These are phyloP conservation scores for Penicillium hesseltinei DNA, from an alignment of 2,329 filamentous ascomycete species.

Conservation along the genomic window DNA sequence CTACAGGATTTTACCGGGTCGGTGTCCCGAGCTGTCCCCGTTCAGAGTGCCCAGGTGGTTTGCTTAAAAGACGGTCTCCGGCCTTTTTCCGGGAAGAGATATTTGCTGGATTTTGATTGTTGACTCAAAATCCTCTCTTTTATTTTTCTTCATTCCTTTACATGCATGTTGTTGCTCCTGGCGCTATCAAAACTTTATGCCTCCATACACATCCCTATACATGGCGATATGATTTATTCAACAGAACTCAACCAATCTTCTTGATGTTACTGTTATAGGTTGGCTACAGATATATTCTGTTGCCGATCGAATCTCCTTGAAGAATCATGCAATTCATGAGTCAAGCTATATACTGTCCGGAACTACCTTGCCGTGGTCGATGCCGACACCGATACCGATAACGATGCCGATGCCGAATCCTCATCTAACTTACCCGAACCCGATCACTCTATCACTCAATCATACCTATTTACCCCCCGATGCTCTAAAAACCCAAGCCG, in stretches of 20 bases:
- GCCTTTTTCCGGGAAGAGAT: constrained; percentile 2
- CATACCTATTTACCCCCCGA: not conserved
- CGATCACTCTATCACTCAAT: not conserved
- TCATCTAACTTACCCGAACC: constrained; percentile 9
- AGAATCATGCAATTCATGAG: not conserved
- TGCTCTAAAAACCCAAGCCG: not conserved
- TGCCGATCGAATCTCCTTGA: not conserved
- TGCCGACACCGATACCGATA: not conserved
- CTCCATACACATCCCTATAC: not conserved
- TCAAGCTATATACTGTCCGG: constrained; percentile 11
- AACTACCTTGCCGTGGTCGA: not conserved
- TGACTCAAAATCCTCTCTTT: not conserved
- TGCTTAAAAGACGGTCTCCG: constrained; percentile 3
- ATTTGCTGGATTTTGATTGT: not conserved
- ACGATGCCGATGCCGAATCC: constrained; percentile 1
- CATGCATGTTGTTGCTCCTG: not conserved
- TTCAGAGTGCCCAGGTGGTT: constrained; percentile 4
- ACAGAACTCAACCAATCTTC: not conserved
- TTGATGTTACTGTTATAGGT: not conserved
- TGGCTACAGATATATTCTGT: not conserved
- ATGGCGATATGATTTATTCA: not conserved
- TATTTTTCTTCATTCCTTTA: not conserved
- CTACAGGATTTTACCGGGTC: constrained; percentile 13
- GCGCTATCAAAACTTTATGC: not conserved
- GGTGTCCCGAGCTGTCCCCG: constrained; percentile 12